Evolutionary conservation across 2,329 filamentous ascomycete species (phyloP).

Genomic region (Ciborinia camelliae): DNA sequence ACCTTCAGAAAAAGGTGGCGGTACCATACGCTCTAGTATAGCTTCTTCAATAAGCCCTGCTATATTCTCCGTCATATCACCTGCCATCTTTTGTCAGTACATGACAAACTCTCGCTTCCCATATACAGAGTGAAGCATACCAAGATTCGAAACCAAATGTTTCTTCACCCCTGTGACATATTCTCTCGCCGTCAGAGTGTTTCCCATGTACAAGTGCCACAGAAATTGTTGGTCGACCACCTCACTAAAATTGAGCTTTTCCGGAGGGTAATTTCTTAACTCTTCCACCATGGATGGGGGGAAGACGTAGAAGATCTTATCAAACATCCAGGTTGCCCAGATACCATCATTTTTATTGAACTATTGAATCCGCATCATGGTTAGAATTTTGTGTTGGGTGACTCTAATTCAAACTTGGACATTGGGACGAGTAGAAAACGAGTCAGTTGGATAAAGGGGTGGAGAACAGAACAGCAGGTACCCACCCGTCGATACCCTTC

Average conservation of each 20-base stretch:
- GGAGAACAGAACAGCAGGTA: not conserved
- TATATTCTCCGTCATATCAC: not conserved
- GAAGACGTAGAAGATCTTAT: not conserved
- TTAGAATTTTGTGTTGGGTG: no score
- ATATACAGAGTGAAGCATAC: not conserved
- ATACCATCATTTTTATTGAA: not conserved
- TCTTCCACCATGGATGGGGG: not conserved
- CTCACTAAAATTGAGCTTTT: not conserved
- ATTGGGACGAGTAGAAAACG: no score
- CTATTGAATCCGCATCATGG: no score
- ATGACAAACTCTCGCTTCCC: not conserved
- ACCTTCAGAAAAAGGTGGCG: not conserved
- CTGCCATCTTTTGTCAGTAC: not conserved
- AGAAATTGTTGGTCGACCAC: not conserved
- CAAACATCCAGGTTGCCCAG: not conserved
- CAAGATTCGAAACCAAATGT: not conserved
- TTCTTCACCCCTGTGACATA: not conserved
- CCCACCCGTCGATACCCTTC: not conserved
- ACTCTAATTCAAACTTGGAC: no score
- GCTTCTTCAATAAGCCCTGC: not conserved
- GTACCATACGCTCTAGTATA: not conserved
- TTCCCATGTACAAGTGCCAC: not conserved
- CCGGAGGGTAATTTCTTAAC: not conserved
- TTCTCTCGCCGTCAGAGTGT: not conserved
- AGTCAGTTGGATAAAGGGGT: no score